phyloP scores from a whole-genome alignment of 352 stramenopile species.

The Lagenidium giganteum region DNA sequence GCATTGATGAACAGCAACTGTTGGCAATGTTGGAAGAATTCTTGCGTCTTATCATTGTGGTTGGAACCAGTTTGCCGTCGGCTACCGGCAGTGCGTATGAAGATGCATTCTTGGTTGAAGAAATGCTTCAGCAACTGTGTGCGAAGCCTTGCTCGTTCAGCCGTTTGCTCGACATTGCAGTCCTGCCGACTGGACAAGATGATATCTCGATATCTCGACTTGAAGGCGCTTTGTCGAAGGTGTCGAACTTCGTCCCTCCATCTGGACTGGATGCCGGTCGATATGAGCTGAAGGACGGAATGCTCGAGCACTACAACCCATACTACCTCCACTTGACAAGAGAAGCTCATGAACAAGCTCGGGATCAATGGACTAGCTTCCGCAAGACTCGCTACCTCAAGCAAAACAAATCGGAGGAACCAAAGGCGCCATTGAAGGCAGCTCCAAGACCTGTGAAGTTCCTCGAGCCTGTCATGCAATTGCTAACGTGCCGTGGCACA shows the following conservation, averaged over 20 bases:
- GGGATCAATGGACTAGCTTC: constrained; percentile 78
- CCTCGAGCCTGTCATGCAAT: constrained; percentile 42
- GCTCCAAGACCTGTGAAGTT: constrained; percentile 35
- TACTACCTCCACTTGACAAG: constrained; percentile 85
- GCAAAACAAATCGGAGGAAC: constrained; percentile 15
- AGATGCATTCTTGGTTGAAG: constrained; percentile 70
- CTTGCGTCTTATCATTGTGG: constrained; percentile 66
- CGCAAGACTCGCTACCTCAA: constrained; percentile 44
- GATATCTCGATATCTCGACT: constrained; percentile 64
- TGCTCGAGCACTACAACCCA: constrained; percentile 80
- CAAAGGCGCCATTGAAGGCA: constrained; percentile 38
- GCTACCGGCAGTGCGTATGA: constrained; percentile 53
- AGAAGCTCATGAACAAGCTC: constrained; percentile 74
- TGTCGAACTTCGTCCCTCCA: constrained; percentile 68
- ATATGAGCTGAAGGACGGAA: constrained; percentile 70
- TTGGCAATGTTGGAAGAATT: constrained; percentile 83
- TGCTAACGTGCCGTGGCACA: constrained; percentile 69
- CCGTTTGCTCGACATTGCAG: constrained; percentile 74
- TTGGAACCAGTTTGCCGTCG: constrained; percentile 71
- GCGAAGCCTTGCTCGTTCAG: constrained; percentile 78
- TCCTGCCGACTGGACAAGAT: constrained; percentile 79
- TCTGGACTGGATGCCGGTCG: constrained; percentile 72
- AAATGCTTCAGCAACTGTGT: constrained; percentile 84
- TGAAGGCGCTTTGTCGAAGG: constrained; percentile 52
- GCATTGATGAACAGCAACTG: constrained; percentile 66